Base-by-base conservation (phyloP, 2,329 filamentous ascomycete genomes). In the Botrytis byssoidea region DNA sequence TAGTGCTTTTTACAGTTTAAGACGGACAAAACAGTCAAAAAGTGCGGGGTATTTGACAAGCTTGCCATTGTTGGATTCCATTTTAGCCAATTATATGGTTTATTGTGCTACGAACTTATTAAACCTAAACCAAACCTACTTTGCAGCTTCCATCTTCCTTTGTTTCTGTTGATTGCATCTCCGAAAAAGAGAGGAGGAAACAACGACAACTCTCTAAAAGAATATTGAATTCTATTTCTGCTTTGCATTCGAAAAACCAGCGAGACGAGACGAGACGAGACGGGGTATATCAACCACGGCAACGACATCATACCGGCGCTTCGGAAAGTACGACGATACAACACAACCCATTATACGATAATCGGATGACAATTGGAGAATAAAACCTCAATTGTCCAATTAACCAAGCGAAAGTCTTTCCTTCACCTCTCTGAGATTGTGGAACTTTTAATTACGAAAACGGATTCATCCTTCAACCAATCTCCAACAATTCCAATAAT, bases 181-280 rank as follows among this genome's bases (percentile, higher is more conserved):
- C 66, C 35, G 35, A 65, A 40, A 48, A 32, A 55, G 46, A 61
- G 3, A 68, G 40, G 29, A 61, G 55, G 29, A 35, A 22, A 20
- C 32, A 70, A 5, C 1, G 35, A n/a, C 10, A 42, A 40, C 40
- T 67, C 44, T 37, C 6, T 20, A 18, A 20, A n/a, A 37, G 44
- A n/a, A 10, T 57, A 32, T 57, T 68, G 51, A 60, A 66, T 32
- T 65, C n/a, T 57, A 64, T 67, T 63, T 73, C 75, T 73, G 59
- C 74, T 74, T 74, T 74, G 72, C 72, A 74, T 70, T 68, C 42
- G 64, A 60, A 68, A 37, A 71, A 63, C 69, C 35, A 55, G 25
- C 48, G 25, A 55, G 12, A 44, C 51, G 37, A 55, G 12, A 44
- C 51, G 67, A 60, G 35, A 48, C 29, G 42, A 44, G 29, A 63